phyloP scores from a whole-genome alignment of 371 early-diverging fungal species.

The Rhizopus delemar region DNA sequence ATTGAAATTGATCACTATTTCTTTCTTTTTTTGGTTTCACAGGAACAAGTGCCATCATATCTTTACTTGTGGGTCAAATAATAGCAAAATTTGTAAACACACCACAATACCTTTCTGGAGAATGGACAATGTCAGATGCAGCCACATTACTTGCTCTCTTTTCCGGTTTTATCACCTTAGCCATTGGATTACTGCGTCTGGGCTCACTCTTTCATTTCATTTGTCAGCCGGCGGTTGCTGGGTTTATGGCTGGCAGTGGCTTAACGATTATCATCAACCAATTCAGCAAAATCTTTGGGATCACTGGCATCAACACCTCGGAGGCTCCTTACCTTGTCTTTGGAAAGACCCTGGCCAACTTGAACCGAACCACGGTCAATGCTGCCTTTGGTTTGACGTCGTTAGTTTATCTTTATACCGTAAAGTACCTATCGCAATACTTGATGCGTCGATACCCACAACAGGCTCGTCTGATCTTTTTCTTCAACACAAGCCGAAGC shows the following conservation, averaged over 20 bases:
- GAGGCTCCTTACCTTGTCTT: conserved; percentile 61
- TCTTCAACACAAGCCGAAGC: conserved; percentile 64
- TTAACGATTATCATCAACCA: conserved; percentile 80
- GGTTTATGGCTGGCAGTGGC: conserved; percentile 78
- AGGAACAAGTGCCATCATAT: conserved; percentile 82
- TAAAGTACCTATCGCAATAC: conserved; percentile 37
- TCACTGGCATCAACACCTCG: conserved; percentile 65
- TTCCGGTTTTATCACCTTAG: conserved; percentile 63
- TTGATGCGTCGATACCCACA: conserved; percentile 44
- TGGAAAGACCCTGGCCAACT: conserved; percentile 51
- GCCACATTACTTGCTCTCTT: conserved; percentile 61
- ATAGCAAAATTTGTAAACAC: conserved; percentile 48
- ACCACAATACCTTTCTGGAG: conserved; percentile 38
- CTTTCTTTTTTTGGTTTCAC: conserved; percentile 5
- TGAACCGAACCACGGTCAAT: conserved; percentile 54
- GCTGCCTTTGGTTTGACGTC: conserved; percentile 62
- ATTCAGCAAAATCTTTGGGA: conserved; percentile 73
- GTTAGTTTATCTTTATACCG: conserved; percentile 49
- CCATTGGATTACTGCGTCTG: conserved; percentile 74
- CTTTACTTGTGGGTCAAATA: conserved; percentile 70
- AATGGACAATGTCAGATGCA: conserved; percentile 36
- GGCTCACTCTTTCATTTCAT: conserved; percentile 86
- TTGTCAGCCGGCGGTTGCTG: conserved; percentile 71
- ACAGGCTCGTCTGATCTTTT: conserved; percentile 41
- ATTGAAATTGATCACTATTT: not conserved